Base-by-base conservation (phyloP, 2,329 filamentous ascomycete species). In the Cladophialophora chaetospira region DNA sequence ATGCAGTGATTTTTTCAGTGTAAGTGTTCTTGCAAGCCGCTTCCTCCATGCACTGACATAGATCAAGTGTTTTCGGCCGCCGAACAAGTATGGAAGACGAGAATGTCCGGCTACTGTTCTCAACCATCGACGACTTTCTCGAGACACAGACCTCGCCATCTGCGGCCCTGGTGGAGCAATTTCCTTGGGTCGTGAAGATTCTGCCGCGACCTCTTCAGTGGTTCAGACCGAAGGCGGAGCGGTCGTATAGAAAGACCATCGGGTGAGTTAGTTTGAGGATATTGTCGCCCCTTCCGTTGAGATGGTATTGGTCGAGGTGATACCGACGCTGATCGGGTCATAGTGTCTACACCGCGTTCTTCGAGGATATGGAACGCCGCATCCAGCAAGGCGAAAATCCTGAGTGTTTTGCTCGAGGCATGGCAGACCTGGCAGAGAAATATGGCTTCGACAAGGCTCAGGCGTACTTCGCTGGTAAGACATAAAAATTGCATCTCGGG, bases 151-250 rank as follows among this genome's bases (percentile, higher is more conserved):
- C 76, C 56, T 58, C 73, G 6, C 64, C 64, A 3, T 69, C 67
- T 50, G 72, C 75, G 43, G 68, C 67, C 57, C 23, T 78, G 21
- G 77, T 76, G 15, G 78, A 80, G 61, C 72, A 75, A 0, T 71
- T 80, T 53, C 80, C 71, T 0, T 38, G 68, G 15, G 65, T 74
- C 45, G 77, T 77, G 42, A 67, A 77, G 43, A 11, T 25, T 13
- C 44, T 81, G 0, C 79, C 79, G 0, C 67, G 70, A 26, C 45
- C 68, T 1, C 63, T 80, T 2, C 77, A 78, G 0, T 74, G 75
- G 0, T 81, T 78, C 77, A 66, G 70, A 1, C 58, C 55, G 5
- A 60, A 69, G 23, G 75, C 71, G 69, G 66, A 68, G 54, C 44
- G 55, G 9, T 73, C 51, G 70, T 69, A 4, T 40, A 79, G 78